A percentile compares a stretch with the other conserved stretches of the same genome.
These are phyloP conservation scores for Amanita pseudoporphyria DNA, from an alignment of 768 basidiomycete species.

Conservation along the genomic window DNA sequence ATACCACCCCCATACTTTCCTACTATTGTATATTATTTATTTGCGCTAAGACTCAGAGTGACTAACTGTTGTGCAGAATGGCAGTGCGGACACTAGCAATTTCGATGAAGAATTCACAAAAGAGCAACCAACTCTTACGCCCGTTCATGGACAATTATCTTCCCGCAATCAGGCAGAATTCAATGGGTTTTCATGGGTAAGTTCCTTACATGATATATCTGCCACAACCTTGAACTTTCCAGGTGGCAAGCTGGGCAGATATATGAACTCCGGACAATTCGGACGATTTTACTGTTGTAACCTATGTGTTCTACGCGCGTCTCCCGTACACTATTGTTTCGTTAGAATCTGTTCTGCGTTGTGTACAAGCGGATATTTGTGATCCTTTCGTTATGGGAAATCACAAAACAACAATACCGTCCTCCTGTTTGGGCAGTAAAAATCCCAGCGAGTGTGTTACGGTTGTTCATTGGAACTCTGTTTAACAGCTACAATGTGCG, in stretches of 20 bases:
- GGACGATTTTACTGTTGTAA: conserved; percentile 18
- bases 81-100: conserved; percentile 82
- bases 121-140: conserved; percentile 95
- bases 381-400: conserved; percentile 6
- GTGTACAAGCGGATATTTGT: conserved; percentile 19
- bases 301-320: conserved; percentile 19
- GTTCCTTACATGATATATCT: conserved; percentile 6
- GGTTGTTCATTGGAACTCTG: conserved; percentile 15
- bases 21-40: conserved; percentile 58
- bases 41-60: neutral
- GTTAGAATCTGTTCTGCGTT: conserved; percentile 7
- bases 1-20: conserved; percentile 98
- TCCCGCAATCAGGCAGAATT: conserved; percentile 91
- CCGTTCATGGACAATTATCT: conserved; percentile 91
- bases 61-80: conserved; percentile 38
- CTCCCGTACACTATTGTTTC: neutral
- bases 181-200: conserved; percentile 93
- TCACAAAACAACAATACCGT: conserved; percentile 3
- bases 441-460: conserved; percentile 13
- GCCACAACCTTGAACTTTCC: conserved; percentile 3
- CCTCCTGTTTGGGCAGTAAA: neutral
- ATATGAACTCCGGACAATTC: conserved; percentile 24
- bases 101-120: conserved; percentile 97
- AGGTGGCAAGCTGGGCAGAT: conserved; percentile 56
- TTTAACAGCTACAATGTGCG: conserved; percentile 41